A percentile compares a stretch with the other conserved stretches of the same genome.
These are phyloP conservation scores for Plasmopara viticola DNA, from an alignment of 352 stramenopile species.

Conservation along the genomic window DNA sequence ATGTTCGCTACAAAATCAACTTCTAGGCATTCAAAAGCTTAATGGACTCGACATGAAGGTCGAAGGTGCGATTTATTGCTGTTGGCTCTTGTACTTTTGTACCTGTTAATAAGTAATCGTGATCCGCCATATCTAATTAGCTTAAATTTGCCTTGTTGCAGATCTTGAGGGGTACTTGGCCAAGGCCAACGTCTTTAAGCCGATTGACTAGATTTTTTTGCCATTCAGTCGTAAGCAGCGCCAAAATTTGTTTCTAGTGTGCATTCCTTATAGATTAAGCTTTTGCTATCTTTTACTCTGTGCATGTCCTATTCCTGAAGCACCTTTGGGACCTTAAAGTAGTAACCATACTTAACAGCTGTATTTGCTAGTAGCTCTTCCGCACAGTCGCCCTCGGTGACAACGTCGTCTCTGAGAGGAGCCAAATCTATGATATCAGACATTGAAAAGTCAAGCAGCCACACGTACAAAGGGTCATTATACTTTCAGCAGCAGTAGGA, in stretches of 20 bases:
- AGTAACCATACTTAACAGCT: conserved; percentile 69
- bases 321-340: conserved; percentile 85
- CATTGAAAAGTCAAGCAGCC: neutral
- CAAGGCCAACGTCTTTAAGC: conserved; percentile 64
- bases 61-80: conserved; percentile 36
- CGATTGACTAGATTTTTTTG: conserved; percentile 13
- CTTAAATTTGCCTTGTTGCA: conserved; percentile 8
- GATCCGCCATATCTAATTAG: neutral
- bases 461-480: neutral
- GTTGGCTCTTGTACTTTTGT: neutral
- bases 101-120: neutral
- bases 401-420: conserved; percentile 64
- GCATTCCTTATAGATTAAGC: conserved; percentile 30
- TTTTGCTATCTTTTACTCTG: conserved; percentile 4
- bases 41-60: conserved; percentile 84
- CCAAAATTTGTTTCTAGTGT: conserved; percentile 6
- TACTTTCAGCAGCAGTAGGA: neutral
- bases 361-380: conserved; percentile 76
- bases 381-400: conserved; percentile 64
- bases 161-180: conserved; percentile 87
- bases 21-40: conserved; percentile 85
- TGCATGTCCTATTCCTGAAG: conserved; percentile 54
- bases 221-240: neutral
- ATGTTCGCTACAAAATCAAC: conserved; percentile 81
- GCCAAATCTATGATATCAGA: conserved; percentile 18